Evolutionary conservation across 1,284 basidiomycete species (phyloP).

Genomic region (Ganoderma boninense): DNA sequence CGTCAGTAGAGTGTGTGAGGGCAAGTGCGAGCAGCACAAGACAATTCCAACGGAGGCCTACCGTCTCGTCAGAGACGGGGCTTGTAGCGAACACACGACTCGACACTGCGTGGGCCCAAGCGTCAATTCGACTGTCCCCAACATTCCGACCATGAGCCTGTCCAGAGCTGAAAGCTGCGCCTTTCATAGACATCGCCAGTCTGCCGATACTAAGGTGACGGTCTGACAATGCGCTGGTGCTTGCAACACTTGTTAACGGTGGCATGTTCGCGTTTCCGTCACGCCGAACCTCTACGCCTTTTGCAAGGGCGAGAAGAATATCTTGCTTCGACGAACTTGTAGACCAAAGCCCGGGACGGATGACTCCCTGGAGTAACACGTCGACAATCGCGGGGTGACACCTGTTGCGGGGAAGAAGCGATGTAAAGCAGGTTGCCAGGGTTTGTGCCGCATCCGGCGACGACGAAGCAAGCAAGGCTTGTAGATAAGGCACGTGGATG

Average conservation of each 20-base stretch:
- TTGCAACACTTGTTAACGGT: background rate
- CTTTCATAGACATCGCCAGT: conserved; percentile 11
- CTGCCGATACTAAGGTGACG: background rate
- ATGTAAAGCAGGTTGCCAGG: conserved; percentile 22
- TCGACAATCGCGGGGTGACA: conserved; percentile 36
- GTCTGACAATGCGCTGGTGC: too few relatives aligned
- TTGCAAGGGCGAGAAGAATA: conserved; percentile 22
- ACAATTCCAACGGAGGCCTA: conserved; percentile 37
- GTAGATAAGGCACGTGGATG: conserved; percentile 37
- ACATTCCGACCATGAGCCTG: background rate
- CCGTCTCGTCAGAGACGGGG: background rate
- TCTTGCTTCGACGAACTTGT: conserved; percentile 7
- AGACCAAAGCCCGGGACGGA: conserved; percentile 16
- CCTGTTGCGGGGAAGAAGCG: conserved; percentile 25
- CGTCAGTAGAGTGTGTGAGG: conserved; percentile 20
- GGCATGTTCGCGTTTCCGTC: background rate
- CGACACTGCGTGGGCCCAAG: conserved; percentile 31
- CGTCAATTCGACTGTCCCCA: conserved; percentile 17
- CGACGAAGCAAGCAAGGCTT: conserved; percentile 31
- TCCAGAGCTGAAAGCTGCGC: conserved; percentile 5
- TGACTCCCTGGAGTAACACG: conserved; percentile 41
- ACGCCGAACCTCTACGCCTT: conserved; percentile 1
- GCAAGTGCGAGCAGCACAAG: conserved; percentile 36
- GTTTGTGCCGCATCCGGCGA: conserved; percentile 16
- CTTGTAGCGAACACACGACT: conserved; percentile 29